Percentiles rank a stretch among this genome's conserved stretches.
Conservation (phyloP, 306 rosid species). For the Inga laurina region DNA sequence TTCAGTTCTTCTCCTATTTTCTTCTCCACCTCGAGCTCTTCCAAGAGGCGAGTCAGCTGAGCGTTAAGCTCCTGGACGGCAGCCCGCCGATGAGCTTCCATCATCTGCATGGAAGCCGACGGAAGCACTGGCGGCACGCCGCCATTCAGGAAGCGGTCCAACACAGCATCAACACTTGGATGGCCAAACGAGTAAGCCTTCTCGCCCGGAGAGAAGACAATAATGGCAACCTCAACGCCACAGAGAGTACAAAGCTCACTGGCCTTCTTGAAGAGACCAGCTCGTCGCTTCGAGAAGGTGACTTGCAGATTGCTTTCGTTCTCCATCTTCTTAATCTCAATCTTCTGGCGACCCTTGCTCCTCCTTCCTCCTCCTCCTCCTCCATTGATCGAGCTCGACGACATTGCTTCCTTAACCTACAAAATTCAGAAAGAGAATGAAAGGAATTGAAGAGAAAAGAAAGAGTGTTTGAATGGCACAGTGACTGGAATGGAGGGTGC, state of each 20-base stretch:
- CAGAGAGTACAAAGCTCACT: conserved; percentile 46
- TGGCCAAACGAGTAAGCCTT: conserved; percentile 51
- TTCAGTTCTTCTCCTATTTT: neutral
- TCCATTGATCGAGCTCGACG: neutral
- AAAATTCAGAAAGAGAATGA: neutral
- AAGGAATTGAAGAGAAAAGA: neutral
- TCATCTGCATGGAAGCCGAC: conserved; percentile 1
- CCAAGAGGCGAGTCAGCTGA: neutral
- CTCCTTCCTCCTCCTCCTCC: neutral
- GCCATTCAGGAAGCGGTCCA: conserved; percentile 21
- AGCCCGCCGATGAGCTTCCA: conserved; percentile 36
- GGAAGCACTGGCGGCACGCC: neutral
- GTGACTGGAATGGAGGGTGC: too few species aligned
- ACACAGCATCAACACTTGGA: conserved; percentile 18
- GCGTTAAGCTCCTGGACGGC: conserved; percentile 29
- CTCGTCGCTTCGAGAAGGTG: conserved; percentile 45
- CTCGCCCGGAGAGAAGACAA: conserved; percentile 37
- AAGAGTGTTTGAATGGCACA: neutral
- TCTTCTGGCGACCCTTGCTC: conserved; percentile 37
- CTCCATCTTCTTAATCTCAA: conserved; percentile 44
- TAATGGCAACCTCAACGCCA: conserved; percentile 30
- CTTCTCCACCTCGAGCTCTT: neutral
- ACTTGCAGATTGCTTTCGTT: conserved; percentile 44
- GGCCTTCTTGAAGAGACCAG: conserved; percentile 50
- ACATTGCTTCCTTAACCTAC: neutral